Evolutionary conservation across 2,329 filamentous ascomycete genomes (phyloP).

Genomic region (Claviceps cyperi): DNA sequence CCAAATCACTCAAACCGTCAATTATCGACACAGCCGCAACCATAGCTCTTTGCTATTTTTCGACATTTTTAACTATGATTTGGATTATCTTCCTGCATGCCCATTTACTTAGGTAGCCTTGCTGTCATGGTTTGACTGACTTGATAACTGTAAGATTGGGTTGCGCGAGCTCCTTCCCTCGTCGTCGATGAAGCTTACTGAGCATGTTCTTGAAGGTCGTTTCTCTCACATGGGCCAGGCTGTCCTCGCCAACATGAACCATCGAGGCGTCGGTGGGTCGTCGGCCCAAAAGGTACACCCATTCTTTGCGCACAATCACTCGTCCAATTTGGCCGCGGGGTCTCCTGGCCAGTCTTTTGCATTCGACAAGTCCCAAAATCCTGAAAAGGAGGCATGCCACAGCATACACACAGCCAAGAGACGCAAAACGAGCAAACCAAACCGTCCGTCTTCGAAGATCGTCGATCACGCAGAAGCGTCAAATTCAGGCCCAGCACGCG

Average conservation of each 20-base stretch:
- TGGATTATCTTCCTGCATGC: too few species aligned
- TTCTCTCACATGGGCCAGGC: constrained; percentile 25
- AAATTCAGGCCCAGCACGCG: background rate
- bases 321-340: constrained; percentile 3
- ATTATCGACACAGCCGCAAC: background rate
- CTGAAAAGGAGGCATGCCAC: background rate
- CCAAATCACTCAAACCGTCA: background rate
- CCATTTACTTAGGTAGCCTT: background rate
- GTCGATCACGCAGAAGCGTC: background rate
- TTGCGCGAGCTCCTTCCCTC: background rate
- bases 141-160: background rate
- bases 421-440: constrained; percentile 3
- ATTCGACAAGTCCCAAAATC: background rate
- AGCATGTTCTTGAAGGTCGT: background rate
- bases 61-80: background rate
- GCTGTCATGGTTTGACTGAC: background rate
- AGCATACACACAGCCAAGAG: background rate
- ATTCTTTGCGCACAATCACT: constrained; percentile 29
- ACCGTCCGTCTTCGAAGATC: constrained; percentile 6
- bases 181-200: background rate
- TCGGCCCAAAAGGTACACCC: constrained; percentile 36
- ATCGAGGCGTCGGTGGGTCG: constrained; percentile 21
- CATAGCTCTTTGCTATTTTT: background rate
- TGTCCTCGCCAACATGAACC: constrained; percentile 30
- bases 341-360: background rate